These are phyloP conservation scores for Cystobasidium pallidum DNA, from an alignment of 1,284 basidiomycete species.

Conservation along the genomic window DNA sequence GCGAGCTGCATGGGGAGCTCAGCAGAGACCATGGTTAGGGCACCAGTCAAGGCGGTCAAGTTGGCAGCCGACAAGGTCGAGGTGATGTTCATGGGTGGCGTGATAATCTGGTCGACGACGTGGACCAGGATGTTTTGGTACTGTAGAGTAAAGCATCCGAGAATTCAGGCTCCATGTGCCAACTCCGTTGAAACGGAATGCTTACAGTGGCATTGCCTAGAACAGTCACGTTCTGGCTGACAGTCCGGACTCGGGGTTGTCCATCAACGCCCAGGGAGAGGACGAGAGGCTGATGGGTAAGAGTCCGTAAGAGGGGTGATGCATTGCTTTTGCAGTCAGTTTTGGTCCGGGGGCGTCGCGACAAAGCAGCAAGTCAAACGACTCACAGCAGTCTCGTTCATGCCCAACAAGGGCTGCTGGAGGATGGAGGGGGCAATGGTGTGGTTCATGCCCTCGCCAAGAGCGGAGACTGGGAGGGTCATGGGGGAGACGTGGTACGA, in stretches of 20 bases:
- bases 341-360: too few relatives aligned
- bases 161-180: too few relatives aligned
- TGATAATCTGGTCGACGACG: constrained; percentile 45
- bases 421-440: constrained; percentile 48
- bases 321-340: too few relatives aligned
- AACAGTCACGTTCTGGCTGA: constrained; percentile 51
- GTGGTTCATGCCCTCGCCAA: constrained; percentile 42
- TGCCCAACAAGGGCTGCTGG: constrained; percentile 42
- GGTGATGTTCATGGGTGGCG: constrained; percentile 48
- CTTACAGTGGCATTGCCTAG: constrained; percentile 49
- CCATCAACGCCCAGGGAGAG: constrained; percentile 38
- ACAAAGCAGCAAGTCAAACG: too few relatives aligned
- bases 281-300: constrained; percentile 23
- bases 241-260: constrained; percentile 35
- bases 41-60: constrained; percentile 46
- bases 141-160: constrained; percentile 40
- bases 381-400: constrained; percentile 43
- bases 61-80: constrained; percentile 47
- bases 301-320: constrained; percentile 45
- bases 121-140: constrained; percentile 48
- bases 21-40: constrained; percentile 45
- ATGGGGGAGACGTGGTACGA: constrained; percentile 48
- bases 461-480: constrained; percentile 24
- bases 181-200: too few relatives aligned
- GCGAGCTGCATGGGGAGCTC: constrained; percentile 48